Evolutionary conservation across 2,329 filamentous ascomycete species (phyloP), one percentile per base, ranked within the genome.

Genomic region (Blastomyces emzantsi): DNA sequence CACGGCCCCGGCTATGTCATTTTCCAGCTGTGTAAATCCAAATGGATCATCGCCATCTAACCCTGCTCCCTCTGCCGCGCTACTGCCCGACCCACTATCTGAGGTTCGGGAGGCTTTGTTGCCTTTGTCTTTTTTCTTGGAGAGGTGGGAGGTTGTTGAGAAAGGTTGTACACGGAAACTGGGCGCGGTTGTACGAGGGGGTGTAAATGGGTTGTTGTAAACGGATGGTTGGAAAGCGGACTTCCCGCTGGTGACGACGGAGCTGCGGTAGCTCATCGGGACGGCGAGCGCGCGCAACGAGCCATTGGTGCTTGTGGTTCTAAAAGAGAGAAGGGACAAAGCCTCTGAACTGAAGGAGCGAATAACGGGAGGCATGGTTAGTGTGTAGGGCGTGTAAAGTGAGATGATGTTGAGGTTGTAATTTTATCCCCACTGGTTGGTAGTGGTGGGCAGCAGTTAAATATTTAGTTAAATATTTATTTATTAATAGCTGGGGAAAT

Each of bases 11-110:
- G 80, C 75, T 62, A 89, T 85, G 11, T 82, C 80, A 0, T 76
- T 70, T 66, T 87, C 79, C 2, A 90, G 76, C 11, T 76, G 73
- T 5, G 82, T 79, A 68, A 89, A 83, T 73, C 89, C 85, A 70
- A 80, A 83, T 1, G 85, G 83, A 70, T 89, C 84, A 63, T 80
- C 72, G 11, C 69, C 65, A n/a, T 69, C 55, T 17, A 58, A 11
- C 17, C 6, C 30, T 25, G 36, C 55, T 58, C 69, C 63, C 4
- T 67, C 71, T 57, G 73, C 68, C 60, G 76, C 75, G 58, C 76
- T 73, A 63, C 64, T 28, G 65, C 49, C 73, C 57, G 72, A 69
- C 64, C 71, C 72, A 17, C 66, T 64, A 22, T 72, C 69, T 25
- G 74, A 68, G 28, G 22, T 43, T 33, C 25, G 28, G 47, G 72